Conservation (phyloP, 73 alveolate genomes). For the Uronychia setigera region DNA sequence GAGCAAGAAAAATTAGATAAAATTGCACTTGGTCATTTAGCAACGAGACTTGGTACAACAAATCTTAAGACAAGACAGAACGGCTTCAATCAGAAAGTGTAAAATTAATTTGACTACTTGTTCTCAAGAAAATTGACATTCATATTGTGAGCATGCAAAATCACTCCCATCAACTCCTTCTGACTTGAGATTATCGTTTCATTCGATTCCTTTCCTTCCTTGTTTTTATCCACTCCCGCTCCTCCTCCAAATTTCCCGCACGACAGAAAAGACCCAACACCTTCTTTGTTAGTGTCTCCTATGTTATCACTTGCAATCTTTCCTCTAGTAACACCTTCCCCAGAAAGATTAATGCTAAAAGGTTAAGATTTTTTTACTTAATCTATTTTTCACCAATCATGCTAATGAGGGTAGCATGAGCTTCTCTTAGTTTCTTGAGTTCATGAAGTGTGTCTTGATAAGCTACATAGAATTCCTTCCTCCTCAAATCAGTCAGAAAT, state of each 20-base stretch:
- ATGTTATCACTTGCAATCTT: not conserved
- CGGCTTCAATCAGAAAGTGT: no score
- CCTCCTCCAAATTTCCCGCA: no score
- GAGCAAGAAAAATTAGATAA: no score
- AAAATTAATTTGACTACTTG: not conserved
- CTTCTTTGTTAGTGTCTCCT: not conserved
- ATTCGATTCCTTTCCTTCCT: not conserved
- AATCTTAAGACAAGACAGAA: no score
- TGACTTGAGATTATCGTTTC: not conserved
- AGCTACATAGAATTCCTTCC: slow-evolving; percentile 36
- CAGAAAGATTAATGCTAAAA: not conserved
- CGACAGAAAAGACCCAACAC: not conserved
- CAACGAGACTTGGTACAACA: no score
- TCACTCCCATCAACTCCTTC: not conserved
- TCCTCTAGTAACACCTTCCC: no score
- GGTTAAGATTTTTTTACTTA: not conserved
- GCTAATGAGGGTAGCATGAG: slow-evolving; percentile 18
- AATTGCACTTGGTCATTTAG: no score
- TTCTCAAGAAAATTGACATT: not conserved
- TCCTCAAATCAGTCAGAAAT: slow-evolving; percentile 21
- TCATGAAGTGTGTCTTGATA: slow-evolving; percentile 9
- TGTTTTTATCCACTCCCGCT: no score
- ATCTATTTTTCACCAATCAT: slow-evolving; percentile 16
- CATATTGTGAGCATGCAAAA: not conserved
- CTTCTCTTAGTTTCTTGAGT: slow-evolving; percentile 18